phyloP scores from a whole-genome alignment of 139 green algal species.

The Asterochloris erici region DNA sequence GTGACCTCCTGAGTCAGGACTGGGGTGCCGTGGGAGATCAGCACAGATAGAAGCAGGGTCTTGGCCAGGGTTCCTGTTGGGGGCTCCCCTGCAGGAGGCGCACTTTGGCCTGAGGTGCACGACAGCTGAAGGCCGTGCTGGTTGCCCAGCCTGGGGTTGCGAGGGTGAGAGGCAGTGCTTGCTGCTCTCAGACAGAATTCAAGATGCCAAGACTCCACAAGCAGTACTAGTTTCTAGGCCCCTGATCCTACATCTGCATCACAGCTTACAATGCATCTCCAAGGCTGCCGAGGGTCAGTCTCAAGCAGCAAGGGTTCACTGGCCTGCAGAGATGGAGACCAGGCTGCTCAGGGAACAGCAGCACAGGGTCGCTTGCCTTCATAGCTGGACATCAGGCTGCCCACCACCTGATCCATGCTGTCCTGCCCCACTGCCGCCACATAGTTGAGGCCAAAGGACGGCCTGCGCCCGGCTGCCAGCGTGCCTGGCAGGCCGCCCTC shows the following conservation, averaged over 20 bases:
- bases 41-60: conserved; percentile 26
- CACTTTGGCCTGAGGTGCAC: not conserved
- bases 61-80: conserved; percentile 23
- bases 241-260: too few species aligned
- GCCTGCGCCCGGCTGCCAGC: conserved; percentile 42
- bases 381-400: conserved; percentile 6
- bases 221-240: too few species aligned
- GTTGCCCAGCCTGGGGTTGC: too few species aligned
- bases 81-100: not conserved
- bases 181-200: too few species aligned
- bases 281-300: too few species aligned
- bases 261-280: too few species aligned
- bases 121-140: not conserved
- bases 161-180: too few species aligned
- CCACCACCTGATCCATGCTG: conserved; percentile 26
- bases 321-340: not conserved
- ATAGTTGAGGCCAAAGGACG: conserved; percentile 57
- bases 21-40: conserved; percentile 45
- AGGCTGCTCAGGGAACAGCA: not conserved
- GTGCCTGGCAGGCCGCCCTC: conserved; percentile 35
- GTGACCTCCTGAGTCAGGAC: conserved; percentile 31
- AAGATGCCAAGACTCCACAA: too few species aligned
- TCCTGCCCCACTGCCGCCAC: conserved; percentile 23
- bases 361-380: not conserved
- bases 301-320: too few species aligned